These are phyloP conservation scores for Aspergillus proliferans DNA, from an alignment of 2,329 filamentous ascomycete genomes.

Conservation along the genomic window DNA sequence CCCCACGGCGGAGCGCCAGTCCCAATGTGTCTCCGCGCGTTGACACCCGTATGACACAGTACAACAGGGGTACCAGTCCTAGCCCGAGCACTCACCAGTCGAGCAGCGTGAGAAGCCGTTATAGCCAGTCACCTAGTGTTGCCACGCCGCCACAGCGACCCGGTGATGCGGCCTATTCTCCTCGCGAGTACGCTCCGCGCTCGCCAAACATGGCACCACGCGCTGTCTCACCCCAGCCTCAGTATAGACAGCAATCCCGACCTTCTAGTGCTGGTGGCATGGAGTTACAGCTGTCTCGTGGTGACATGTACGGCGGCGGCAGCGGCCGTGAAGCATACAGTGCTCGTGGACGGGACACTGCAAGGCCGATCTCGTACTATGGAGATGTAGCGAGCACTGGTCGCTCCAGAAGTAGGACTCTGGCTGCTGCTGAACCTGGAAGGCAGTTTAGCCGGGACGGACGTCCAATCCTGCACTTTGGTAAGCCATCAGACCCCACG, in stretches of 20 bases:
- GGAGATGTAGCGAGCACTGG: conserved; percentile 44
- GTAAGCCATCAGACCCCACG: conserved; percentile 53
- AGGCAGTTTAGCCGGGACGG: conserved; percentile 79
- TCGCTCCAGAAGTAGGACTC: conserved; percentile 68
- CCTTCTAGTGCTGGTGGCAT: conserved; percentile 51
- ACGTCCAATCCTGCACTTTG: conserved; percentile 82
- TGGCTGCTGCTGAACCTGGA: conserved; percentile 64
- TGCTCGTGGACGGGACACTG: conserved; percentile 34
- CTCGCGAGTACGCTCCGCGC: conserved; percentile 36
- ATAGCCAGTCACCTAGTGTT: conserved; percentile 32
- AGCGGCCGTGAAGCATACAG: conserved; percentile 26
- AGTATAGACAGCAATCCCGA: conserved; percentile 45
- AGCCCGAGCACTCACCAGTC: conserved; percentile 41
- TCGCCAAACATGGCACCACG: conserved; percentile 37
- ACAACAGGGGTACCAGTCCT: conserved; percentile 38
- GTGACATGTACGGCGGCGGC: conserved; percentile 54
- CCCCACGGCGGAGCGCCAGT: conserved; percentile 50
- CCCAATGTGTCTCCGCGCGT: conserved; percentile 26
- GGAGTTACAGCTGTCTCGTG: conserved; percentile 62
- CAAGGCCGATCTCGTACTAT: conserved; percentile 45
- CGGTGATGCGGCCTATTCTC: conserved; percentile 38
- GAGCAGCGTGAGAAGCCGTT: conserved; percentile 35
- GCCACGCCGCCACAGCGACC: conserved; percentile 26
- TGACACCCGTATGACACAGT: conserved; percentile 34
- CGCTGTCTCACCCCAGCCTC: conserved; percentile 48